phyloP scores from a whole-genome alignment of 192 early-diverging fungal genomes.

The Fimicolochytrium jonesii region DNA sequence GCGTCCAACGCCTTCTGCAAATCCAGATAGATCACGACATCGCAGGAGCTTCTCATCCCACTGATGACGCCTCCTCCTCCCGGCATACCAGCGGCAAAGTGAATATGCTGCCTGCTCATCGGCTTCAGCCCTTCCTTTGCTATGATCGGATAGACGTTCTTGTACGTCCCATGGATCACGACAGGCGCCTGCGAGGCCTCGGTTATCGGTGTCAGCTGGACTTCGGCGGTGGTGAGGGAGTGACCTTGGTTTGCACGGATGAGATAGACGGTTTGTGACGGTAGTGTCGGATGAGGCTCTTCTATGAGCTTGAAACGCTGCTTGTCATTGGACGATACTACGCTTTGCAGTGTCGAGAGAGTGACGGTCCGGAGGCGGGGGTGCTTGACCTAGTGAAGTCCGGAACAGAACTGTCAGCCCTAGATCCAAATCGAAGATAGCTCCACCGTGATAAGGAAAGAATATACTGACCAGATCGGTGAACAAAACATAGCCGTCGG shows the following conservation, averaged over 20 bases:
- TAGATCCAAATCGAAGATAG: no score
- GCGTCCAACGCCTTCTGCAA: conserved; percentile 61
- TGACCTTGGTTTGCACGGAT: conserved; percentile 92
- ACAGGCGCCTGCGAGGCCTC: conserved; percentile 40
- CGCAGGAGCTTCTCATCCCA: conserved; percentile 65
- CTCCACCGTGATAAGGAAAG: no score
- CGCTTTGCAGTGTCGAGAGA: conserved; percentile 56
- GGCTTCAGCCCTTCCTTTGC: conserved; percentile 58
- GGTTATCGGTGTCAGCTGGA: conserved; percentile 46
- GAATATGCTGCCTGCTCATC: conserved; percentile 89
- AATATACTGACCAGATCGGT: conserved; percentile 54
- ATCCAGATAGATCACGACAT: conserved; percentile 82
- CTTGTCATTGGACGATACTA: conserved; percentile 78
- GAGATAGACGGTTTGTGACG: conserved; percentile 38
- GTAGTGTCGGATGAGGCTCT: no score
- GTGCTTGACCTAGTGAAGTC: conserved; percentile 40
- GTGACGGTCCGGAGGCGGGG: conserved; percentile 55
- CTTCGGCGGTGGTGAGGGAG: conserved; percentile 30
- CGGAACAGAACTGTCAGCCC: no score
- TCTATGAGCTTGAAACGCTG: conserved; percentile 68
- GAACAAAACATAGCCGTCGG: conserved; percentile 73
- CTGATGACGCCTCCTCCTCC: conserved; percentile 64
- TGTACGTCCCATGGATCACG: conserved; percentile 70
- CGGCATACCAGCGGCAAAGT: conserved; percentile 70
- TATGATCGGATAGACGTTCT: conserved; percentile 49